A percentile compares a stretch with the other conserved stretches of the same genome.
phyloP scores from a whole-genome alignment of 1,284 basidiomycete species.

The Ganoderma multipileum region DNA sequence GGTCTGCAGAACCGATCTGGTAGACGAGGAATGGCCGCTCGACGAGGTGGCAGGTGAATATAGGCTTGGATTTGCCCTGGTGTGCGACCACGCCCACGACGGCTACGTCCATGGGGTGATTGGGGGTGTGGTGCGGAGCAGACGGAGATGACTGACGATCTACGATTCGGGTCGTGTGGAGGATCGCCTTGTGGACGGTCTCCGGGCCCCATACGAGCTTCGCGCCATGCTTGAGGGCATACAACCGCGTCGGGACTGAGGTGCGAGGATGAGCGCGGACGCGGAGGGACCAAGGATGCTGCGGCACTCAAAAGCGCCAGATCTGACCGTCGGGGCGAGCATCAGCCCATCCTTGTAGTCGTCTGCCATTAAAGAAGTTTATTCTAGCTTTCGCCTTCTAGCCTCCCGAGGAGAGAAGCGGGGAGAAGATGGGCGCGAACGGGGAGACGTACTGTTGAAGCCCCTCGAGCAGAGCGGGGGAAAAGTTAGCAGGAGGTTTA shows the following conservation, averaged over 20 bases:
- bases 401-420: slow-evolving; percentile 48
- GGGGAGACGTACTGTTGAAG: slow-evolving; percentile 54
- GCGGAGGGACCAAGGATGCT: slow-evolving; percentile 41
- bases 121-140: slow-evolving; percentile 9
- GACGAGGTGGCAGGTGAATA: slow-evolving; percentile 94
- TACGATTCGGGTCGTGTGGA: slow-evolving; percentile 84
- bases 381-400: slow-evolving; percentile 59
- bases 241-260: slow-evolving; percentile 82
- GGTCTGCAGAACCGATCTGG: slow-evolving; percentile 93
- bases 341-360: slow-evolving; percentile 85
- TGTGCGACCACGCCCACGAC: slow-evolving; percentile 91
- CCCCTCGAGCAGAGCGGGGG: not conserved
- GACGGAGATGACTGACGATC: slow-evolving; percentile 67
- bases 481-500: not conserved
- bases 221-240: slow-evolving; percentile 93
- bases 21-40: slow-evolving; percentile 92
- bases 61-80: slow-evolving; percentile 80
- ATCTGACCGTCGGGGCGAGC: slow-evolving; percentile 95
- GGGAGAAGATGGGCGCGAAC: slow-evolving; percentile 57
- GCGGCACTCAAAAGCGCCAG: slow-evolving; percentile 73
- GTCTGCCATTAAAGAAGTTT: slow-evolving; percentile 61
- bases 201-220: slow-evolving; percentile 98
- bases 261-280: slow-evolving; percentile 15
- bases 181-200: slow-evolving; percentile 95
- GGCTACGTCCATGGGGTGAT: slow-evolving; percentile 51